A percentile compares a stretch with the other conserved stretches of the same genome.
These are phyloP conservation scores for Aspergillus ruber DNA, from an alignment of 2,329 filamentous ascomycete species.

Conservation along the genomic window DNA sequence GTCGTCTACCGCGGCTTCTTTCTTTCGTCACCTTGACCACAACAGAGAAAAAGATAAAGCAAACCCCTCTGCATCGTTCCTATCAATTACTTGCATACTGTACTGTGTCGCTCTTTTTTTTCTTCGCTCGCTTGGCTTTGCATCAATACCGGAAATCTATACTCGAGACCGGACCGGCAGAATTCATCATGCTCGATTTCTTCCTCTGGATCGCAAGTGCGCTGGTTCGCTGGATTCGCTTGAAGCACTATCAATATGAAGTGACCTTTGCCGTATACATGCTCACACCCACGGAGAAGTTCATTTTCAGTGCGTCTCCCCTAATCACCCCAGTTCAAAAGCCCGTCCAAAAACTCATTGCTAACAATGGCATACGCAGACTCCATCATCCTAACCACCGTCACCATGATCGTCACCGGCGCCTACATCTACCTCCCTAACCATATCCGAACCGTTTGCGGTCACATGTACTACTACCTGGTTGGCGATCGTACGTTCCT, in stretches of 20 bases:
- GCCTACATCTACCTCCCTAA: conserved; percentile 88
- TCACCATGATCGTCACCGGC: conserved; percentile 79
- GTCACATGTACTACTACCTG: conserved; percentile 91
- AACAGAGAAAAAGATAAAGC: background rate
- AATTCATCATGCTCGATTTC: conserved; percentile 16
- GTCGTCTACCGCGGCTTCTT: background rate
- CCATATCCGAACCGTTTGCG: conserved; percentile 74
- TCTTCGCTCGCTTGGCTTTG: background rate
- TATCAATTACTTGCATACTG: no score
- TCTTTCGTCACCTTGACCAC: background rate
- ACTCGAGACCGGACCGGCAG: background rate
- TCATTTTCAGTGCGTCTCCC: conserved; percentile 76
- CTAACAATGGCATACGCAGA: conserved; percentile 48
- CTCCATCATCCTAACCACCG: conserved; percentile 83
- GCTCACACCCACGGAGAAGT: conserved; percentile 92
- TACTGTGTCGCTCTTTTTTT: background rate
- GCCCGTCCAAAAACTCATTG: background rate
- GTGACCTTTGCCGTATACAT: conserved; percentile 96
- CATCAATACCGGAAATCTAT: background rate
- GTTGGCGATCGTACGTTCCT: conserved; percentile 59
- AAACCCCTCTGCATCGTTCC: no score
- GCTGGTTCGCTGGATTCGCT: conserved; percentile 76
- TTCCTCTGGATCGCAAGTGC: conserved; percentile 38
- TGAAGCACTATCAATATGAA: conserved; percentile 98
- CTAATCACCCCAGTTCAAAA: background rate